Evolutionary conservation across 495 filamentous ascomycete genomes (phyloP).

Genomic region (Baudoinia panamericana): DNA sequence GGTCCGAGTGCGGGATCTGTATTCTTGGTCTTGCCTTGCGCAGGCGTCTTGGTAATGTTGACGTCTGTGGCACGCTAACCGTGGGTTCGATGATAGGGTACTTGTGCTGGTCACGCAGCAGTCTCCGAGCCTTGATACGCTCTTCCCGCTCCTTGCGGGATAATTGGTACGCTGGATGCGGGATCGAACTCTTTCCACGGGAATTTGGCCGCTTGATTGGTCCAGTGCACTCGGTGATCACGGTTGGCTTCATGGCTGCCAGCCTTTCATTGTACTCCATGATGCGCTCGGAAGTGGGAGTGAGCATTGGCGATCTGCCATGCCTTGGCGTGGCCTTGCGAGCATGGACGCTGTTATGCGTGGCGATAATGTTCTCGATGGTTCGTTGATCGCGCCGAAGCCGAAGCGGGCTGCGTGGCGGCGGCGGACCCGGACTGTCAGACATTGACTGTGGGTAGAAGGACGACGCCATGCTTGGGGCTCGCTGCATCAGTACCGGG

Average conservation of each 20-base stretch:
- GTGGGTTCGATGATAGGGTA: conserved; percentile 2
- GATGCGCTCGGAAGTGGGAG: conserved; percentile 1
- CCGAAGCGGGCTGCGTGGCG: conserved; percentile 18
- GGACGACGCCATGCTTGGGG: conserved; percentile 15
- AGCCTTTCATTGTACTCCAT: conserved; percentile 1
- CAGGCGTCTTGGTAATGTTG: conserved; percentile 6
- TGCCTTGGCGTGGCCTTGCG: conserved; percentile 8
- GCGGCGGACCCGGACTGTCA: conserved; percentile 19
- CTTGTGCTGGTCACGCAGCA: conserved; percentile 21
- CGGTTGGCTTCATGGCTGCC: conserved; percentile 12
- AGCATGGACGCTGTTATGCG: neutral
- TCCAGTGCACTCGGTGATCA: conserved; percentile 19
- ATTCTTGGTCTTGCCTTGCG: conserved; percentile 17
- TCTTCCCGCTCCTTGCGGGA: conserved; percentile 18
- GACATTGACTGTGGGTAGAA: conserved; percentile 17
- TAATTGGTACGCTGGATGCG: neutral
- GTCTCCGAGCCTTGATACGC: conserved; percentile 19
- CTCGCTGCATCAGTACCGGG: conserved; percentile 14
- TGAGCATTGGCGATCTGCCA: conserved; percentile 14
- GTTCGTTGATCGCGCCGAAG: conserved; percentile 9
- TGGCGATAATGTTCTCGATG: conserved; percentile 14
- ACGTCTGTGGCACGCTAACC: neutral
- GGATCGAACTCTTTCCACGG: conserved; percentile 1
- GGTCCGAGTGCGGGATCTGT: conserved; percentile 13
- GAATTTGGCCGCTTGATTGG: conserved; percentile 18